Evolutionary conservation across 1,284 basidiomycete species (phyloP).

Genomic region (Cryptococcus sp.): DNA sequence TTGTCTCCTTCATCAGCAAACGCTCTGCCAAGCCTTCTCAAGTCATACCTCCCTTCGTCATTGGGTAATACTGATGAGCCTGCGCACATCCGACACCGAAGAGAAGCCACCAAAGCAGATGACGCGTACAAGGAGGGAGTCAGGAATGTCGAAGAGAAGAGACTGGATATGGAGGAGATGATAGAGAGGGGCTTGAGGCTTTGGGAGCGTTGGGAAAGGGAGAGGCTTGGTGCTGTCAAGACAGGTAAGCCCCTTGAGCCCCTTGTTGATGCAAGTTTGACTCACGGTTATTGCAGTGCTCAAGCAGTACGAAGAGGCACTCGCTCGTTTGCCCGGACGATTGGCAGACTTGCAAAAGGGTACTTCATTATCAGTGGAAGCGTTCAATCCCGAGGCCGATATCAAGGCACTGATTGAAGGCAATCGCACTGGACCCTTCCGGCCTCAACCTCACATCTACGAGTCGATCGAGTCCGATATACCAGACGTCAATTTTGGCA

Average conservation of each 20-base stretch:
- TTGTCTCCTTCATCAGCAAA: conserved; percentile 31
- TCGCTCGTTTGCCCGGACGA: conserved; percentile 68
- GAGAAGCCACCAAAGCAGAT: conserved; percentile 77
- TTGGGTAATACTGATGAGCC: conserved; percentile 61
- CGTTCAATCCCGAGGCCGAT: conserved; percentile 82
- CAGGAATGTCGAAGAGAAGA: conserved; percentile 64
- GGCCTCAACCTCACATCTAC: conserved; percentile 77
- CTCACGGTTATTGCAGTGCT: conserved; percentile 69
- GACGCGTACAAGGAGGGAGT: conserved; percentile 72
- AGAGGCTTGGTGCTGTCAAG: conserved; percentile 77
- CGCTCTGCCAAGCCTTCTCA: conserved; percentile 31
- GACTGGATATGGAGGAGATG: conserved; percentile 77
- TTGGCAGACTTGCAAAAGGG: conserved; percentile 67
- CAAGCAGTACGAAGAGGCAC: conserved; percentile 76
- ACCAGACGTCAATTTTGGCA: conserved; percentile 80
- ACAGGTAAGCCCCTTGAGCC: conserved; percentile 59
- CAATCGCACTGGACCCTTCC: conserved; percentile 84
- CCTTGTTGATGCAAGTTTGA: conserved; percentile 3
- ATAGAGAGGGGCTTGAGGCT: conserved; percentile 77
- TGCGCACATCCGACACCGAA: conserved; percentile 66
- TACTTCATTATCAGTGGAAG: conserved; percentile 71
- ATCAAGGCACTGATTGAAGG: conserved; percentile 70
- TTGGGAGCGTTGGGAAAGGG: conserved; percentile 80
- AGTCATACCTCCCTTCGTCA: conserved; percentile 40
- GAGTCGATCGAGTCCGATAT: conserved; percentile 78